Evolutionary conservation across 352 stramenopile genomes (phyloP), one percentile per base, ranked within the genome.

Genomic region (Phytophthora pini): DNA sequence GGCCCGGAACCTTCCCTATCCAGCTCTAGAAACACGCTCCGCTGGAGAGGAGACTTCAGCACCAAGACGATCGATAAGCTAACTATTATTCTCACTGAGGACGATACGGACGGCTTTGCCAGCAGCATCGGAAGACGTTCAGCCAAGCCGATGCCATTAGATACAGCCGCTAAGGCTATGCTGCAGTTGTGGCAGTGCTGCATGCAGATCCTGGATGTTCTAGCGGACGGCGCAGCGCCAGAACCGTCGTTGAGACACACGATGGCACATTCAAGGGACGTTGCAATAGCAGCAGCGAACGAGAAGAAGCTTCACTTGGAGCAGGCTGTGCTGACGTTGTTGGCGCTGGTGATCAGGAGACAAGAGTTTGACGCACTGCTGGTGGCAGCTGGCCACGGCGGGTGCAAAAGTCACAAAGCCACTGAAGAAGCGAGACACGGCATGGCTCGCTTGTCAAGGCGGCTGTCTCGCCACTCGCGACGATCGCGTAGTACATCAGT

Each of bases 341-440:
- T 88, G 8, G 48, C 68, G 11, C 44, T 82, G 22, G 73, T 90
- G 26, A 61, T 86, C 34, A 72, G 76, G 47, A 73, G 77, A 47
- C 70, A 75, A 12, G 80, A 89, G 56, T 80, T 92, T 48, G 84
- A 92, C 49, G 67, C 77, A 3, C 61, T 87, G 29, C 56, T 92
- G 43, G 72, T 90, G 53, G 68, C 79, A 2, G 65, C 79, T 27
- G 76, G 71, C 2, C 72, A 74, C 32, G 80, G 84, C 46, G 80
- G 72, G 12, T 92, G 84, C 60, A 79, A 76, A 38, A 54, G 46
- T 2, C 79, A 87, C 65, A 80, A 86, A 54, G 70, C 72, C 9
- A 56, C 61, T 2, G 57, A 73, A 6, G 61, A 70, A 34, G 22
- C 49, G 20, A 70, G 60, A 29, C 49, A 40, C 20, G 50, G 68